A percentile compares a stretch with the other conserved stretches of the same genome.
Evolutionary conservation across 176 grass and related monocot species (phyloP).

Genomic region (Zoysia pacifica): DNA sequence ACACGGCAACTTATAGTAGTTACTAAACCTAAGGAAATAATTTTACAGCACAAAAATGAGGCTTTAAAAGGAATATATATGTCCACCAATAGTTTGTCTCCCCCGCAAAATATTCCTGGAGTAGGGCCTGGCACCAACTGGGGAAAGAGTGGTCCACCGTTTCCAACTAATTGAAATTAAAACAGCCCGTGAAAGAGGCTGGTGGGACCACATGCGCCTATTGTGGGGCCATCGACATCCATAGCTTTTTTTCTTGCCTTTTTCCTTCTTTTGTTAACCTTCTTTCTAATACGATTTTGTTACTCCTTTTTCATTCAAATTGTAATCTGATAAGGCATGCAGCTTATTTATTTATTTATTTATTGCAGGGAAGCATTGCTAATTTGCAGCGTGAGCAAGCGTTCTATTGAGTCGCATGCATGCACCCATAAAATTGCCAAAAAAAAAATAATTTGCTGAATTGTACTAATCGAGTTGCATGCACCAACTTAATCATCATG

Average conservation of each 20-base stretch:
- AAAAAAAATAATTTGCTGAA: too few relatives aligned
- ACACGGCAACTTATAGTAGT: background rate
- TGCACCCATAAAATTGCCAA: too few relatives aligned
- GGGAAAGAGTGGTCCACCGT: slow-evolving; percentile 65
- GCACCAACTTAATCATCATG: too few relatives aligned
- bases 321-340: too few relatives aligned
- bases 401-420: too few relatives aligned
- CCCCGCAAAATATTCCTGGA: slow-evolving; percentile 69
- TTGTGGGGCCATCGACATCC: slow-evolving; percentile 51
- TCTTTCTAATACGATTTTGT: background rate
- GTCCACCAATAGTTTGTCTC: slow-evolving; percentile 9
- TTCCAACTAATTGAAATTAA: slow-evolving; percentile 96
- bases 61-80: background rate
- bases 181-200: slow-evolving; percentile 48
- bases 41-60: background rate
- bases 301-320: background rate
- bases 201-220: slow-evolving; percentile 52
- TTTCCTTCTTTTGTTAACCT: background rate
- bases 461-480: too few relatives aligned
- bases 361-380: too few relatives aligned
- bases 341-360: too few relatives aligned
- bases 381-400: too few relatives aligned
- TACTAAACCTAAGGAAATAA: background rate
- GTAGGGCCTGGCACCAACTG: slow-evolving; percentile 66
- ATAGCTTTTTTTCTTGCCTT: background rate